These are phyloP conservation scores for Rhodotorula graminis DNA, from an alignment of 768 basidiomycete genomes.

Conservation along the genomic window DNA sequence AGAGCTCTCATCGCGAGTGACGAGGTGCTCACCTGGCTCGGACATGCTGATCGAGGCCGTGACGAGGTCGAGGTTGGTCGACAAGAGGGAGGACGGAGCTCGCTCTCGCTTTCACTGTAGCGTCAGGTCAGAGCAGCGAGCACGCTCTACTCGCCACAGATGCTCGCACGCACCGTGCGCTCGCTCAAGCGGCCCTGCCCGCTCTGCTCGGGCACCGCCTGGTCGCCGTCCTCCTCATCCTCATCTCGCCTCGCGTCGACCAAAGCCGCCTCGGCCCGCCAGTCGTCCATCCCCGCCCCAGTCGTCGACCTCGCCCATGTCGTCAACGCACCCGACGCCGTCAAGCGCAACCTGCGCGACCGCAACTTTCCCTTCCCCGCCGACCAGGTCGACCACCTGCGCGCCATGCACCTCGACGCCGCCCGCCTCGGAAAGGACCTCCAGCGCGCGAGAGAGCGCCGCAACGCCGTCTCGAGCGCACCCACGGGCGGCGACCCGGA, in stretches of 20 bases:
- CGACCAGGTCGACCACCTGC: conserved; percentile 12
- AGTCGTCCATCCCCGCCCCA: conserved; percentile 26
- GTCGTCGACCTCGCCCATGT: conserved; percentile 30
- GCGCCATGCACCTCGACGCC: conserved; percentile 17
- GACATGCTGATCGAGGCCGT: not conserved
- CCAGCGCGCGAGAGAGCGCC: conserved; percentile 16
- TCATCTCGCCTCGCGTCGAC: conserved; percentile 21
- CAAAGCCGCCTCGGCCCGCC: conserved; percentile 10
- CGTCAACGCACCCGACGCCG: not conserved
- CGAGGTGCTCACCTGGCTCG: conserved; percentile 6
- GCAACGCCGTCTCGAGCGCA: conserved; percentile 17
- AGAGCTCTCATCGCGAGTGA: too few species aligned
- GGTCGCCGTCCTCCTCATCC: not conserved
- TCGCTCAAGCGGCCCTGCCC: not conserved
- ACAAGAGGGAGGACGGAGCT: not conserved
- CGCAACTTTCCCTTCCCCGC: conserved; percentile 22
- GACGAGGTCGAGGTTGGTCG: not conserved
- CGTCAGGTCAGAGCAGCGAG: too few species aligned
- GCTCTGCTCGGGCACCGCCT: not conserved
- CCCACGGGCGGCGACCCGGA: not conserved
- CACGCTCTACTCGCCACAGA: not conserved
- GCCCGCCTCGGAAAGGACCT: conserved; percentile 20
- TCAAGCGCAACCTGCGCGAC: conserved; percentile 25
- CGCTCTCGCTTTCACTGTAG: not conserved
- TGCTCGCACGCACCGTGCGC: not conserved